Base-by-base conservation (phyloP, 257 asterid genomes). In the Prunella vulgaris region DNA sequence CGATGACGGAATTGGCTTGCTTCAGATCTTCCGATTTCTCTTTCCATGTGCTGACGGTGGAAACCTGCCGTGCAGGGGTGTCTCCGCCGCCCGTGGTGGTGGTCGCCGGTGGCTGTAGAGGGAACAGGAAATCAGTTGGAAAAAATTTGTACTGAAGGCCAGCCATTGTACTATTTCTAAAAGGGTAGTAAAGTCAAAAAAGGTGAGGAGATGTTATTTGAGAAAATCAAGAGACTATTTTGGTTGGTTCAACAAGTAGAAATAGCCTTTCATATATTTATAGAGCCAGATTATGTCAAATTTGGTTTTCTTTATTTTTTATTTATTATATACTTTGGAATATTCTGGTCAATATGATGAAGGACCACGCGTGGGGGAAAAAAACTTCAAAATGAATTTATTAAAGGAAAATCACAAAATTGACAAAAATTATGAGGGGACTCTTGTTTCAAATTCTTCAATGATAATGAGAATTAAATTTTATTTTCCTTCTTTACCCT, bases 121-220 rank as follows among this genome's bases (percentile, higher is more conserved):
- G 83, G 49, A 51, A 79, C 65, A 69, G 17, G 60, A 74, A 66
- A 60, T 78, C 83, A 24, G 83, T 78, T 22, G 83, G 83, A 10
- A 78, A 78, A 72, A 74, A 78, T 3, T 78, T 70, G 77, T 78
- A 78, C 1, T 74, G 77, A 38, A 78, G 79, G 18, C 83, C 83
- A 32, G 79, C 83, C 83, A 78, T 78, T 3, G 14, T 30, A n/a
- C n/a, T n/a, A 49, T 44, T 30, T 61, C 20, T n/a, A 21, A 46
- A n/a, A 46, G 21, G 53, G 21, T 14, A 14, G 9, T 13, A 1
- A 40, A 42, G 51, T 12, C 1, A 14, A 42, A 42, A 6, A 5
- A 42, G 6, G 18, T 3, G 5, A 13, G n/a, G 17, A 40, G 15
- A 3, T 40, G 5, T 37, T 40, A 13, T 42, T 7, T 13, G 49